These are phyloP conservation scores for Tephrocybe sp. DNA, from an alignment of 768 basidiomycete genomes.

Conservation along the genomic window DNA sequence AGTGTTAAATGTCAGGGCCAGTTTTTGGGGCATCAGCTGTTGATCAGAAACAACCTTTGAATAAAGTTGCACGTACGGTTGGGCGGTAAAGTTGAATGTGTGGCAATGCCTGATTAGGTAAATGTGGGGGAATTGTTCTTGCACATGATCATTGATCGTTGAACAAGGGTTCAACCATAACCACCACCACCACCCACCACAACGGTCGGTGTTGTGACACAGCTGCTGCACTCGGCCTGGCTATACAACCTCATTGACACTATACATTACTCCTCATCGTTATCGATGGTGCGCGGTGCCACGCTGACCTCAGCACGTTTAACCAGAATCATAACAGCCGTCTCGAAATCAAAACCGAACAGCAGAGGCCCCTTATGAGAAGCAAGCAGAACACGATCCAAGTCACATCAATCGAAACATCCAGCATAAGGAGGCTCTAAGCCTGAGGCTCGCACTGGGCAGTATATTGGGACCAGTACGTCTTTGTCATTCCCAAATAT, in stretches of 20 bases:
- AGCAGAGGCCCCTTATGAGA: constrained; percentile 23
- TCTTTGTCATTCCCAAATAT: constrained; percentile 15
- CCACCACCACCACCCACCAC: neutral
- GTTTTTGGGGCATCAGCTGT: too few species aligned
- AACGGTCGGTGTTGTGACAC: neutral
- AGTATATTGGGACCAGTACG: constrained; percentile 60
- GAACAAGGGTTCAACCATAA: too few species aligned
- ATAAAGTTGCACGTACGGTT: too few species aligned
- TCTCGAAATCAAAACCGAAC: constrained; percentile 34
- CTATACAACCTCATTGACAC: neutral
- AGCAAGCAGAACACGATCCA: constrained; percentile 23
- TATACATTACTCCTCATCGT: neutral
- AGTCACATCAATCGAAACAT: constrained; percentile 28
- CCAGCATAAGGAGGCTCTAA: constrained; percentile 47
- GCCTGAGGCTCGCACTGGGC: constrained; percentile 55
- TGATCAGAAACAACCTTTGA: too few species aligned
- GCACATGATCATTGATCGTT: constrained; percentile 1
- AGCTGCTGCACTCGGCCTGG: neutral
- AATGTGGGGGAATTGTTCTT: neutral
- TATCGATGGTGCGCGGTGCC: constrained; percentile 1
- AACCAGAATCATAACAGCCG: constrained; percentile 22
- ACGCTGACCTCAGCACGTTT: neutral
- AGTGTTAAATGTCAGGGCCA: too few species aligned
- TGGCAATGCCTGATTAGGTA: too few species aligned
- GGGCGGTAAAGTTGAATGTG: too few species aligned